Percentiles rank a stretch among this genome's conserved stretches.
Evolutionary conservation across 23 red algal species (phyloP).

Genomic region (Rhodosorus marinus): DNA sequence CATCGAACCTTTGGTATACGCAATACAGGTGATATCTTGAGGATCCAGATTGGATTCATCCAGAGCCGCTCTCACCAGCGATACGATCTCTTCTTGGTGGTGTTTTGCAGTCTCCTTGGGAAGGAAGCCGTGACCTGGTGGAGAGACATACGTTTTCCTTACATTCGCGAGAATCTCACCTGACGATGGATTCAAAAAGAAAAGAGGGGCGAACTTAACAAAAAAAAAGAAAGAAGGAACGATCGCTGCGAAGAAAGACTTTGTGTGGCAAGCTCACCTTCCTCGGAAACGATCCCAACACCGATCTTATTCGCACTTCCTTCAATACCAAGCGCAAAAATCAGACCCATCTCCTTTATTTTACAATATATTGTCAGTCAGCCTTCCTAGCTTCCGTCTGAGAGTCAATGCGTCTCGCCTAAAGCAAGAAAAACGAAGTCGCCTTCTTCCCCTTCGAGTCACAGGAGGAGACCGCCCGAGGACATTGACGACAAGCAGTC

Average conservation of each 20-base stretch:
- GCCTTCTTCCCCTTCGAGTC: too few relatives aligned
- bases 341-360: too few relatives aligned
- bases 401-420: too few relatives aligned
- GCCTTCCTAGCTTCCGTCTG: too few relatives aligned
- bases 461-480: too few relatives aligned
- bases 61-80: conserved; percentile 45
- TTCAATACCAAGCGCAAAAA: conserved; percentile 71
- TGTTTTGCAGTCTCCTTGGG: conserved; percentile 74
- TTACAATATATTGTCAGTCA: too few relatives aligned
- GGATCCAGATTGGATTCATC: conserved; percentile 15
- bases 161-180: conserved; percentile 80
- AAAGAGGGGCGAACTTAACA: not conserved
- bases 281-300: conserved; percentile 62
- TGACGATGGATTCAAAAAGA: not conserved
- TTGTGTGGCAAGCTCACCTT: conserved; percentile 14
- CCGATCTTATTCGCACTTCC: conserved; percentile 96
- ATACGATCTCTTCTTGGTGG: conserved; percentile 63
- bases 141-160: conserved; percentile 68
- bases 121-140: conserved; percentile 65
- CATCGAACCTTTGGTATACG: conserved; percentile 66
- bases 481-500: too few relatives aligned
- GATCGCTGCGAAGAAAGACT: not conserved
- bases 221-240: not conserved
- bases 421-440: too few relatives aligned
- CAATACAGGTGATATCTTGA: conserved; percentile 25